A percentile compares a stretch with the other conserved stretches of the same genome.
phyloP scores from a whole-genome alignment of 225 moss, liverwort and hornwort genomes.

The Takakia lepidozioides region DNA sequence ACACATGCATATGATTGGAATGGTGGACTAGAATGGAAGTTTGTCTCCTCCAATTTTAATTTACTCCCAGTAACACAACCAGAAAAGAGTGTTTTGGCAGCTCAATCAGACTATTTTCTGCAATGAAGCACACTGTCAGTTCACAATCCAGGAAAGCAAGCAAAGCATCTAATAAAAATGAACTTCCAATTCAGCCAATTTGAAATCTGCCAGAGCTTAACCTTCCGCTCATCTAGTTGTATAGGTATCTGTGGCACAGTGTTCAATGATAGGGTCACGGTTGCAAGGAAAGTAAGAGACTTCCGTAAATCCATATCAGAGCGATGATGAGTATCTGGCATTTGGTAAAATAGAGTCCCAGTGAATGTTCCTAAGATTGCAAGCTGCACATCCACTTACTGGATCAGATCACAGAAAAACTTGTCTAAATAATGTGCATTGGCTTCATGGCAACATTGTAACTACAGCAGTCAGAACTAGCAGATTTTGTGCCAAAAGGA shows the following conservation, averaged over 20 bases:
- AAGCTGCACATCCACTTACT: slow-evolving; percentile 33
- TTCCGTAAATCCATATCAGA: slow-evolving; percentile 68
- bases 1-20: neutral
- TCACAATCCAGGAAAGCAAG: no score
- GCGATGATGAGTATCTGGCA: slow-evolving; percentile 34
- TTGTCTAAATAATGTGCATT: no score
- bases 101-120: no score
- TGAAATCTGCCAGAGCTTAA: neutral
- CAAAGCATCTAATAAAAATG: no score
- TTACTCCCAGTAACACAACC: neutral
- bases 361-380: slow-evolving; percentile 60
- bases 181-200: no score
- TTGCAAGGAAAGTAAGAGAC: slow-evolving; percentile 74
- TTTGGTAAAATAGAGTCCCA: slow-evolving; percentile 73
- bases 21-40: neutral
- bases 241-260: slow-evolving; percentile 75
- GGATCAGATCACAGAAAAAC: no score
- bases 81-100: no score
- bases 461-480: no score
- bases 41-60: neutral
- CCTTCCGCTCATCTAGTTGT: slow-evolving; percentile 65
- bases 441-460: no score
- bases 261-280: slow-evolving; percentile 79
- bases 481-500: neutral
- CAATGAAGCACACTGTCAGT: no score